phyloP scores from a whole-genome alignment of 2,329 filamentous ascomycete genomes.

The Clonostachys byssicola region DNA sequence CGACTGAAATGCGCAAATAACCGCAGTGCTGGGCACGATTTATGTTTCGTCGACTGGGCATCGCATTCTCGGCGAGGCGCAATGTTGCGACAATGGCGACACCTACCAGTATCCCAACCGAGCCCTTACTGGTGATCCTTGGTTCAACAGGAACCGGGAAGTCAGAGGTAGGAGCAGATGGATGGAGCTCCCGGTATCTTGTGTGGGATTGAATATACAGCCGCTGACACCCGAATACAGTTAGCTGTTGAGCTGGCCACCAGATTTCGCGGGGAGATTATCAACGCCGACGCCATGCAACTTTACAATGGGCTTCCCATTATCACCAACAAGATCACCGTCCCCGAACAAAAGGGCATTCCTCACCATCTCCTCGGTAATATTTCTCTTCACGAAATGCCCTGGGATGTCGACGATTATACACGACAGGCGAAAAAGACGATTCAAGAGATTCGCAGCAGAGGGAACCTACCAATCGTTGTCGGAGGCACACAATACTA shows the following conservation, averaged over 20 bases:
- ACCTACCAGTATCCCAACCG: constrained; percentile 20
- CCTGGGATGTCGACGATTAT: constrained; percentile 81
- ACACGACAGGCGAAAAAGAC: constrained; percentile 62
- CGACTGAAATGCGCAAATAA: too few relatives aligned
- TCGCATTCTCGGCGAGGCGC: constrained; percentile 9
- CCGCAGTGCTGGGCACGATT: too few relatives aligned
- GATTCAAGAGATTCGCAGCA: constrained; percentile 72
- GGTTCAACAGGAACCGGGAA: constrained; percentile 93
- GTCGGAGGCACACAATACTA: constrained; percentile 98
- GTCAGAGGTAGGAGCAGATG: constrained; percentile 62
- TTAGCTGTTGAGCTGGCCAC: constrained; percentile 84
- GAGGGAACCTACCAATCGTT: constrained; percentile 81
- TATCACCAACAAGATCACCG: constrained; percentile 89
- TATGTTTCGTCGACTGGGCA: too few relatives aligned
- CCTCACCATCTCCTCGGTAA: constrained; percentile 85
- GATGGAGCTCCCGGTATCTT: not conserved
- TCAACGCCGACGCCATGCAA: constrained; percentile 98
- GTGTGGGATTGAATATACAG: not conserved
- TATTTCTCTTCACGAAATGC: constrained; percentile 69
- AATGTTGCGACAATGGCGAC: constrained; percentile 33
- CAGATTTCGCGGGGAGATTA: constrained; percentile 84
- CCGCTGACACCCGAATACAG: constrained; percentile 34
- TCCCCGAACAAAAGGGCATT: constrained; percentile 70
- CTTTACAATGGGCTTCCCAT: constrained; percentile 89
- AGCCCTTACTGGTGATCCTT: constrained; percentile 74